Conservation (phyloP, 139 green algal species). For the Chlamydomonas asymmetrica region DNA sequence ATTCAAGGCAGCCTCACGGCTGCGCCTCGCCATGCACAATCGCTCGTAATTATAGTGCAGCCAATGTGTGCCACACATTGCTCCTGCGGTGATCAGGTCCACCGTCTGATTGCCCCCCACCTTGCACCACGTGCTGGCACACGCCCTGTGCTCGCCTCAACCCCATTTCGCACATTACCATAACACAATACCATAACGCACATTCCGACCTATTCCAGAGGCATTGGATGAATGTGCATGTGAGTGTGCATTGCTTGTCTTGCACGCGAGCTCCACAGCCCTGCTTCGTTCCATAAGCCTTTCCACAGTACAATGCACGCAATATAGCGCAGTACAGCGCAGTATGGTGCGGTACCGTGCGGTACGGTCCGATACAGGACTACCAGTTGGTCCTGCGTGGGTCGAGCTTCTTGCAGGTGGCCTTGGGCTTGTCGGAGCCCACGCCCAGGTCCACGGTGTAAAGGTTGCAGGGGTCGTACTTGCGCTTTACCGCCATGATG, state of each 20-base stretch:
- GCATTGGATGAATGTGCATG: neutral
- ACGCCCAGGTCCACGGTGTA: constrained; percentile 4
- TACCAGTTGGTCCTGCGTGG: neutral
- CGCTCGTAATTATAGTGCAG: no score
- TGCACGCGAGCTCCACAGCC: neutral
- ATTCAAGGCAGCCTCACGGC: no score
- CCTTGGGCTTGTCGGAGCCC: neutral
- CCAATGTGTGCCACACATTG: no score
- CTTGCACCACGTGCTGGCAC: no score
- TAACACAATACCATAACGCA: neutral
- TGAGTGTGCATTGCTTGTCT: neutral
- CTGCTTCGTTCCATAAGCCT: neutral
- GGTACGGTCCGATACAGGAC: neutral
- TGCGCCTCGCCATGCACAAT: no score
- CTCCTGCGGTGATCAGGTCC: no score
- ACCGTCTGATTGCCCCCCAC: no score
- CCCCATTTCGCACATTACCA: no score
- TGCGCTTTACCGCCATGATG: neutral
- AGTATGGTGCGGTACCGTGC: neutral
- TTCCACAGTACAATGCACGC: neutral
- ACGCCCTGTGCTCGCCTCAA: no score
- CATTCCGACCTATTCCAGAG: neutral
- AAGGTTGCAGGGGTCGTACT: constrained; percentile 26
- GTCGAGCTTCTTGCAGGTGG: neutral
- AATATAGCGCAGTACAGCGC: neutral